Base-by-base conservation (phyloP, 148 eudicot genomes). In the Agrostemma githago region DNA sequence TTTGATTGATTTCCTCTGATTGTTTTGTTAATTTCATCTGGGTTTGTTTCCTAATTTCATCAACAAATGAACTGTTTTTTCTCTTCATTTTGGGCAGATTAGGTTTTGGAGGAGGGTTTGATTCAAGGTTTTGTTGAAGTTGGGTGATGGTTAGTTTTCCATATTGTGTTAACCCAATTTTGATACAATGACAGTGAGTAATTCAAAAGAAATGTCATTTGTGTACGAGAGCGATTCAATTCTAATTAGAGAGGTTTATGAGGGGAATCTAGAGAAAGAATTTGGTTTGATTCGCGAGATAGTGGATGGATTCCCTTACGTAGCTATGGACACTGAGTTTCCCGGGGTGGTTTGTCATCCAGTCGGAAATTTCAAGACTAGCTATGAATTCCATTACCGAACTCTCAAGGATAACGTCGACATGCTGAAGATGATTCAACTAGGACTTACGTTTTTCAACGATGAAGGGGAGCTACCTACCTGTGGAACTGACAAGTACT, bases 321-420 rank as follows among this genome's bases (percentile, higher is more conserved):
- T 86, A 19, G 89, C 89, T 0, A 84, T 85, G 88, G 88, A 85
- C 66, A 85, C 88, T 5, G 88, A 85, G 53, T 85, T 85, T 39
- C 88, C 89, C 0, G 89, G 87, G 2, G 73, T 78, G 41, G 87
- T 82, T 68, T 66, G 82, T 61, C 76, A 82, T 1, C 81, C 84
- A 0, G 66, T 84, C 6, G 84, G 84, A 5, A 66, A 34, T 76
- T 84, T 84, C 44, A 82, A 80, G 84, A 80, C 58, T 17, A 71
- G 17, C 21, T 57, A 26, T 62, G 89, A 86, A 26, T 78, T 26
- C 21, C 79, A 82, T 76, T 86, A 80, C 59, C 75, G 79, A 64
- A 78, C 85, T 14, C 74, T 86, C 5, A 84, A 82, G 75, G 86
- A 84, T 60, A 86, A 86, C 71, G 89, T 86, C 10, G 82, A 86